Conservation (phyloP, 305 asterid species). For the Petunia hybrid region DNA sequence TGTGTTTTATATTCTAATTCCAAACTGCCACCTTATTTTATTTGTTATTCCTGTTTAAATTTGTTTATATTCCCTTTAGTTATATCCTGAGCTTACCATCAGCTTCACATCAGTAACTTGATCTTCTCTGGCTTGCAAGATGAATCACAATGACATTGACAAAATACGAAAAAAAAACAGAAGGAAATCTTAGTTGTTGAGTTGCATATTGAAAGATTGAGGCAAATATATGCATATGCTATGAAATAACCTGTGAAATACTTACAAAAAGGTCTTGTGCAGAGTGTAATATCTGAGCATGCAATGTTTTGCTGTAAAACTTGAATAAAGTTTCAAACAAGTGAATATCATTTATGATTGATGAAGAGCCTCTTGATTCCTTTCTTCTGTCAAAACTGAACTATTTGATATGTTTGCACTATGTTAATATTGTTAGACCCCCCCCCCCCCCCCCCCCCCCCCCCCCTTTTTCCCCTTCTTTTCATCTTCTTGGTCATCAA, state of each 20-base stretch:
- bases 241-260: neutral
- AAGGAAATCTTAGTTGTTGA: neutral
- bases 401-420: neutral
- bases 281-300: neutral
- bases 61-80: neutral
- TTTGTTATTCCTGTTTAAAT: neutral
- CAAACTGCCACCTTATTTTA: neutral
- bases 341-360: neutral
- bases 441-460: neutral
- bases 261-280: neutral
- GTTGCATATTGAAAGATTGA: neutral
- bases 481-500: neutral
- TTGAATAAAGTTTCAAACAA: neutral
- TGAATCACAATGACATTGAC: neutral
- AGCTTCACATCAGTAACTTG: neutral
- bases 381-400: neutral
- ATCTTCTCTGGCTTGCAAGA: slow-evolving; percentile 1
- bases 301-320: neutral
- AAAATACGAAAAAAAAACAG: neutral
- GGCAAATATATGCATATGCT: neutral
- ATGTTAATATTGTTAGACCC: neutral
- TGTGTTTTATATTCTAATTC: neutral
- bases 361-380: slow-evolving; percentile 11
- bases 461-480: neutral
- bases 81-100: neutral